Percentiles rank a stretch among this genome's conserved stretches.
These are phyloP conservation scores for Mycena galopus DNA, from an alignment of 768 basidiomycete genomes.

Conservation along the genomic window DNA sequence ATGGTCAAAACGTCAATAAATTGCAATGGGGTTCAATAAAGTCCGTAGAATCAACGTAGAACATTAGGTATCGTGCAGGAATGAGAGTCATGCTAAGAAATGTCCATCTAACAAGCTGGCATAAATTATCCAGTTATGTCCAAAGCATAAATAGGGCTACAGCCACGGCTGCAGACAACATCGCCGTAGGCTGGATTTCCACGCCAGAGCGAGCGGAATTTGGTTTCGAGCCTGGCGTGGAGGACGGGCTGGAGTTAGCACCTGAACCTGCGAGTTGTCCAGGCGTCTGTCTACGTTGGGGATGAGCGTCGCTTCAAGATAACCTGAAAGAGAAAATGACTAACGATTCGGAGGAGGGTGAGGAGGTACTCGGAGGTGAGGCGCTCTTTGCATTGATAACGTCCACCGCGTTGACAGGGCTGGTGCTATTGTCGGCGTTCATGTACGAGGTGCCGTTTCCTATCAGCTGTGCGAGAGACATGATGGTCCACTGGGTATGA, in stretches of 20 bases:
- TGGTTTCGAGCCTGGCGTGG: neutral
- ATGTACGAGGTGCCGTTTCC: slow-evolving; percentile 59
- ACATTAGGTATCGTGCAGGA: neutral
- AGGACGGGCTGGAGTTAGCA: neutral
- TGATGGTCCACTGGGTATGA: slow-evolving; percentile 76
- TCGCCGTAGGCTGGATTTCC: neutral
- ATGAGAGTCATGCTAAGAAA: neutral
- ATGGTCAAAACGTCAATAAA: too few species aligned
- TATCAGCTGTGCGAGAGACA: slow-evolving; percentile 63
- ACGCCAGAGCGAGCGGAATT: neutral
- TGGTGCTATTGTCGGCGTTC: slow-evolving; percentile 52
- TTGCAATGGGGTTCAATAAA: neutral
- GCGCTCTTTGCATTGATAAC: slow-evolving; percentile 1
- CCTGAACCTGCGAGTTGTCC: neutral
- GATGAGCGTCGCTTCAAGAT: neutral
- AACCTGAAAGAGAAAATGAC: neutral
- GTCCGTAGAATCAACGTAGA: neutral
- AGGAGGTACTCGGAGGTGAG: neutral
- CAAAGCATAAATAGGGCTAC: neutral
- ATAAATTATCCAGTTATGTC: neutral
- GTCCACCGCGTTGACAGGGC: slow-evolving; percentile 9
- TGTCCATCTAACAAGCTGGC: neutral
- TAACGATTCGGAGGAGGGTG: neutral
- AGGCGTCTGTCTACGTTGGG: neutral
- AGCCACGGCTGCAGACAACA: neutral